phyloP scores from a whole-genome alignment of 331 rosid species.

The Malus hybrid region DNA sequence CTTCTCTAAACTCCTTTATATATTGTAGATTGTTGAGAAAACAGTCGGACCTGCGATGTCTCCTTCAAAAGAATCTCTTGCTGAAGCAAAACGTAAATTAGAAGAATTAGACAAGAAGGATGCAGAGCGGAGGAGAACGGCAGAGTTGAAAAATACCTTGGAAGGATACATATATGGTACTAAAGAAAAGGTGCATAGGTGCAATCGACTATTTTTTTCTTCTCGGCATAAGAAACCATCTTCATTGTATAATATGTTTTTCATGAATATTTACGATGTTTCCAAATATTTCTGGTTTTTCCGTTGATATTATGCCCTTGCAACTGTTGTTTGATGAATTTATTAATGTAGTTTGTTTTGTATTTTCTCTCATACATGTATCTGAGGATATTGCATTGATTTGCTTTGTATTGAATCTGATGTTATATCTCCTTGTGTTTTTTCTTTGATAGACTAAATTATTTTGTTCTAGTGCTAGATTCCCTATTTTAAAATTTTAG shows the following conservation, averaged over 20 bases:
- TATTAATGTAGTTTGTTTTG: not conserved
- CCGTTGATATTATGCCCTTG: not conserved
- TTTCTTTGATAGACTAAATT: not conserved
- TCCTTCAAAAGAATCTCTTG: constrained; percentile 61
- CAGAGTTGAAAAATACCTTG: constrained; percentile 81
- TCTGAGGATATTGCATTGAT: not conserved
- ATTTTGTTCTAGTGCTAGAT: not conserved
- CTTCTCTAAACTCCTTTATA: not conserved
- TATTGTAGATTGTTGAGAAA: constrained; percentile 61
- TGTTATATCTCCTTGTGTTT: not conserved
- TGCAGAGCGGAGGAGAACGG: constrained; percentile 84
- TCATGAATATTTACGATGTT: not conserved
- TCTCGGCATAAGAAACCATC: not conserved
- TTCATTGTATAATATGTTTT: not conserved
- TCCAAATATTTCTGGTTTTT: not conserved
- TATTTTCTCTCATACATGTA: not conserved
- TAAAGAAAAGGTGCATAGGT: constrained; percentile 75
- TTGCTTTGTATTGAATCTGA: not conserved
- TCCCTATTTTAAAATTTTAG: not conserved
- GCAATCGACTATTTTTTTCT: not conserved
- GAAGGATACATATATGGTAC: constrained; percentile 87
- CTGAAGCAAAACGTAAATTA: constrained; percentile 64
- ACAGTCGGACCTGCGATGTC: constrained; percentile 51
- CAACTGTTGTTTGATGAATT: not conserved
- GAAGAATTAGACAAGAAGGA: constrained; percentile 79